Conservation (phyloP, 106 monocot species). For the Dendrobium officinale region DNA sequence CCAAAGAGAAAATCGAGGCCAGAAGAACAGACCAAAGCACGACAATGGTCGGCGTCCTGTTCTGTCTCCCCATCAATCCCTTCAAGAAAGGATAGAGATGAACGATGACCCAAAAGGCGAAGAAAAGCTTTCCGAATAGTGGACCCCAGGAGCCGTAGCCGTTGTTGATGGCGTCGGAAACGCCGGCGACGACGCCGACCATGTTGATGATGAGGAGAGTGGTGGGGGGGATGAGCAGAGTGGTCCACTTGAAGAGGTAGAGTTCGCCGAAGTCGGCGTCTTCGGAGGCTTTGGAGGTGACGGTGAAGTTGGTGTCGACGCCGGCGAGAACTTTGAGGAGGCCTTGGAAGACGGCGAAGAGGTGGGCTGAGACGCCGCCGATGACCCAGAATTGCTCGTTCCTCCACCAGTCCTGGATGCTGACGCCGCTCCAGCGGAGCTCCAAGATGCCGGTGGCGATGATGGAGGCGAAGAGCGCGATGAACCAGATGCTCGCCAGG, state of each 20-base stretch:
- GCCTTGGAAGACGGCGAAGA: slow-evolving; percentile 95
- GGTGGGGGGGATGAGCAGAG: slow-evolving; percentile 77
- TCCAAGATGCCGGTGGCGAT: slow-evolving; percentile 86
- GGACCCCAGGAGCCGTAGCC: slow-evolving; percentile 92
- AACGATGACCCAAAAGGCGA: slow-evolving; percentile 87
- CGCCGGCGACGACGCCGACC: slow-evolving; percentile 84
- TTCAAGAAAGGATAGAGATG: slow-evolving; percentile 89
- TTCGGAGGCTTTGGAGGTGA: slow-evolving; percentile 66
- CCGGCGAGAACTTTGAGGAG: slow-evolving; percentile 86
- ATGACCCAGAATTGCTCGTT: slow-evolving; percentile 99
- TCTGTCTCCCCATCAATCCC: slow-evolving; percentile 91
- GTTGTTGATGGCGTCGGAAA: slow-evolving; percentile 88
- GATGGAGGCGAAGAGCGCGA: slow-evolving; percentile 86
- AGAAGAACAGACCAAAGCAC: slow-evolving; percentile 80
- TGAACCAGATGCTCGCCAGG: slow-evolving; percentile 84
- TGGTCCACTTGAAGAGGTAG: slow-evolving; percentile 90
- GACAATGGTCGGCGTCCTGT: slow-evolving; percentile 90
- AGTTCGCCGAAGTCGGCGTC: slow-evolving; percentile 74
- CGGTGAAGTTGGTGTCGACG: slow-evolving; percentile 91
- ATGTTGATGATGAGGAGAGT: slow-evolving; percentile 90
- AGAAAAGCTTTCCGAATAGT: slow-evolving; percentile 88
- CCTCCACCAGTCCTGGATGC: slow-evolving; percentile 98
- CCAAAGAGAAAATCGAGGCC: slow-evolving; percentile 85
- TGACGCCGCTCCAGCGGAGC: slow-evolving; percentile 85
- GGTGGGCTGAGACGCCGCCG: slow-evolving; percentile 89